Evolutionary conservation across 768 basidiomycete genomes (phyloP).

Genomic region (button mushroom (Agaricus bisporus)): DNA sequence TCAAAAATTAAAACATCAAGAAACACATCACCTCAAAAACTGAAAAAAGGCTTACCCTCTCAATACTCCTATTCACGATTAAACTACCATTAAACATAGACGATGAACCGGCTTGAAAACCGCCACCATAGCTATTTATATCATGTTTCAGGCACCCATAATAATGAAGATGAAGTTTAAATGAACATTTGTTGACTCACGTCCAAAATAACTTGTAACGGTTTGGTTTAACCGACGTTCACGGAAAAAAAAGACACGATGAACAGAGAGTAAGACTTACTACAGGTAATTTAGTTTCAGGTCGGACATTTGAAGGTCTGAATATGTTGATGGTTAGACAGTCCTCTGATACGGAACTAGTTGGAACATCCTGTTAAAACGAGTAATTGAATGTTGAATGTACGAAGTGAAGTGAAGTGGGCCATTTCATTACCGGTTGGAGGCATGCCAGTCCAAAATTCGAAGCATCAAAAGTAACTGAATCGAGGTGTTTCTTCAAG

Average conservation of each 20-base stretch:
- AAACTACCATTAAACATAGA: conserved; percentile 25
- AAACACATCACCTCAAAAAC: background rate
- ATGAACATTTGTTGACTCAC: conserved; percentile 21
- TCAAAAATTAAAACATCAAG: too few species aligned
- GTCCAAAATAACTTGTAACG: conserved; percentile 34
- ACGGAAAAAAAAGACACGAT: background rate
- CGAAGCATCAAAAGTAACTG: conserved; percentile 35
- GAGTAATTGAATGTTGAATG: background rate
- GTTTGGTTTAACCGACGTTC: background rate
- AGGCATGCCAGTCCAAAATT: conserved; percentile 43
- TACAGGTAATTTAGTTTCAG: conserved; percentile 29
- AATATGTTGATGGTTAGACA: conserved; percentile 57
- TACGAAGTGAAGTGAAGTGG: background rate
- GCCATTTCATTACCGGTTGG: conserved; percentile 33
- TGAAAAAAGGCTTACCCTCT: conserved; percentile 20
- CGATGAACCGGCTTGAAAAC: conserved; percentile 23
- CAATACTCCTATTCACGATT: conserved; percentile 29
- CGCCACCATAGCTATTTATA: conserved; percentile 26
- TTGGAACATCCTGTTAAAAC: conserved; percentile 24
- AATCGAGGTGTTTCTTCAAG: conserved; percentile 30
- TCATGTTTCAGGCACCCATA: background rate
- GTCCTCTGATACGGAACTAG: conserved; percentile 42
- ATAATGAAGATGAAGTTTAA: background rate
- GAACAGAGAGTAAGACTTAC: conserved; percentile 17
- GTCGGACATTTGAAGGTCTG: conserved; percentile 32